These are phyloP conservation scores for Coniosporium tulheliwenetii DNA, from an alignment of 2,329 filamentous ascomycete genomes.

Conservation along the genomic window DNA sequence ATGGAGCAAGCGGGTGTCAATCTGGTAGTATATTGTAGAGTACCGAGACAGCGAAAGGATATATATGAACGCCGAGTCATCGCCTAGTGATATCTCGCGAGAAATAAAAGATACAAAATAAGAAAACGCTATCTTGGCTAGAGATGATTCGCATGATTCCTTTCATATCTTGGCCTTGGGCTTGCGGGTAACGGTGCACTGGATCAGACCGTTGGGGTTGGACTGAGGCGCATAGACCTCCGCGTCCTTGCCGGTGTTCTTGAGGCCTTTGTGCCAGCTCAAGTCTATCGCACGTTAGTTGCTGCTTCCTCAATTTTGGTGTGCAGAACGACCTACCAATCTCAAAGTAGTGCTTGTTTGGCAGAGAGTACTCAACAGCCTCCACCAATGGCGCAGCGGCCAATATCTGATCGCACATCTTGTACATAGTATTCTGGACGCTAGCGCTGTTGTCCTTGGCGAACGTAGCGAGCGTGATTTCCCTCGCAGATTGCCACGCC, in stretches of 20 bases:
- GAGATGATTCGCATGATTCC: conserved; percentile 1
- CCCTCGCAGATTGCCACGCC: conserved; percentile 62
- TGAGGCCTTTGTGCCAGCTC: conserved; percentile 87
- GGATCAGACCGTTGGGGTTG: conserved; percentile 87
- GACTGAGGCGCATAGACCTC: conserved; percentile 92
- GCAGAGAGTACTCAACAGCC: conserved; percentile 66
- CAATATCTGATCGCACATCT: conserved; percentile 85
- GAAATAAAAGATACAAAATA: not conserved
- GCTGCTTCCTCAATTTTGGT: conserved; percentile 5
- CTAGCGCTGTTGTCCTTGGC: conserved; percentile 81
- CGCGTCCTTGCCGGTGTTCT: conserved; percentile 91
- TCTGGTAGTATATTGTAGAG: too few relatives aligned
- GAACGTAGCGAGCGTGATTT: conserved; percentile 82
- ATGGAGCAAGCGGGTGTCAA: too few relatives aligned
- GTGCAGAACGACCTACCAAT: conserved; percentile 45
- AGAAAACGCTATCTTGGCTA: not conserved
- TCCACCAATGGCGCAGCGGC: conserved; percentile 56
- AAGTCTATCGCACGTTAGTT: conserved; percentile 44
- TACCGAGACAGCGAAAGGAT: too few relatives aligned
- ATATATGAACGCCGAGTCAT: not conserved
- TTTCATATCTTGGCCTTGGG: conserved; percentile 26
- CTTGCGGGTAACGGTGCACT: conserved; percentile 66
- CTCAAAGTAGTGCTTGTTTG: conserved; percentile 99
- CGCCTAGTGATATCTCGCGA: too few relatives aligned
- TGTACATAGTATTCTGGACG: conserved; percentile 97